phyloP scores from a whole-genome alignment of 179 eudicot genomes.

The Amaranthus tricolor region DNA sequence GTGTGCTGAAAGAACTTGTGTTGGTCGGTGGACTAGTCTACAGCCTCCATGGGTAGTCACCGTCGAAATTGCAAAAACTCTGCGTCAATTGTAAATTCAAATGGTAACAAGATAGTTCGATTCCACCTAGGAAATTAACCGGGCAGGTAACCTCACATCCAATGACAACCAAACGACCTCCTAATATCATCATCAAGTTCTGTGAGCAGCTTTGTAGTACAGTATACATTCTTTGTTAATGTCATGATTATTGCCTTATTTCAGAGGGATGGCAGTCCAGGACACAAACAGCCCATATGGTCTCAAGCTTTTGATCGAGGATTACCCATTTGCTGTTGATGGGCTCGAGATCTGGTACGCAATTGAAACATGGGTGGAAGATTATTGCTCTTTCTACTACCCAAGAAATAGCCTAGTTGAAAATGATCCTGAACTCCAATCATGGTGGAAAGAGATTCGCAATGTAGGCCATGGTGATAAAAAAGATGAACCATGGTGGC shows the following conservation, averaged over 20 bases:
- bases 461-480: slow-evolving; percentile 51
- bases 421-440: slow-evolving; percentile 45
- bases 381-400: slow-evolving; percentile 47
- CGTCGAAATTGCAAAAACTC: too few relatives aligned
- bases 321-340: slow-evolving; percentile 57
- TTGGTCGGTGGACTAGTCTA: too few relatives aligned
- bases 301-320: slow-evolving; percentile 44
- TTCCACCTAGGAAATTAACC: too few relatives aligned
- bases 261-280: slow-evolving; percentile 44
- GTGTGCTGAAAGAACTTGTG: too few relatives aligned
- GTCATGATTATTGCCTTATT: not conserved
- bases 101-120: too few relatives aligned
- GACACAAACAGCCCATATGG: slow-evolving; percentile 34
- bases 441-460: slow-evolving; percentile 53
- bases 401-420: slow-evolving; percentile 28
- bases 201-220: not conserved
- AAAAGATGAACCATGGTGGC: slow-evolving; percentile 81
- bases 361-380: slow-evolving; percentile 45
- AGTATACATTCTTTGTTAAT: not conserved
- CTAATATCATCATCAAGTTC: not conserved
- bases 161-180: not conserved
- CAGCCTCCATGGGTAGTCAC: too few relatives aligned
- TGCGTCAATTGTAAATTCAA: too few relatives aligned
- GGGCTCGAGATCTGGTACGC: slow-evolving; percentile 60
- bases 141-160: too few relatives aligned